phyloP scores from a whole-genome alignment of 768 basidiomycete genomes.

The Calocybe cyanea region DNA sequence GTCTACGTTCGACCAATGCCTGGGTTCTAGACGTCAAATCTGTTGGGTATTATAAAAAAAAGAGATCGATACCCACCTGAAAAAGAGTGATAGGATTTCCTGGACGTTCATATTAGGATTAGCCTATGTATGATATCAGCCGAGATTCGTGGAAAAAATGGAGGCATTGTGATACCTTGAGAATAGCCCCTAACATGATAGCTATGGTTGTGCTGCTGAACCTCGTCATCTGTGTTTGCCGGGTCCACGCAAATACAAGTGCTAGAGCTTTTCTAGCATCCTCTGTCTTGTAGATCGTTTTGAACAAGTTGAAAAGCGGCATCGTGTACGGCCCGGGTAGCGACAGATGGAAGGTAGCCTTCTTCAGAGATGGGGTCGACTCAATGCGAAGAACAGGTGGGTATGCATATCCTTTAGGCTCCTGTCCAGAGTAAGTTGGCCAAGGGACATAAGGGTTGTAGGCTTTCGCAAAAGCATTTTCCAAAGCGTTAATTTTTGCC shows the following conservation, averaged over 20 bases:
- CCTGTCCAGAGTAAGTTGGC: neutral
- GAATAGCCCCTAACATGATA: conserved; percentile 12
- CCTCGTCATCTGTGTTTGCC: neutral
- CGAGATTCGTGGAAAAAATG: neutral
- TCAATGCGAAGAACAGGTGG: conserved; percentile 1
- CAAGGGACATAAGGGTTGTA: neutral
- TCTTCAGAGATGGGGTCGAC: neutral
- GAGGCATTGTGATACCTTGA: conserved; percentile 7
- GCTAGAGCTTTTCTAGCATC: conserved; percentile 5
- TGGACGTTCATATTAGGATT: no score
- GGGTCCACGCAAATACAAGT: conserved; percentile 4
- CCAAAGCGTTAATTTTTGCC: neutral
- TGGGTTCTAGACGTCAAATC: no score
- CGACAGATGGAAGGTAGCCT: conserved; percentile 8
- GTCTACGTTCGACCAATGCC: no score
- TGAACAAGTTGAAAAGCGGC: conserved; percentile 8
- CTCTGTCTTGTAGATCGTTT: neutral
- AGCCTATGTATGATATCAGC: no score
- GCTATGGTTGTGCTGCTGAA: conserved; percentile 11
- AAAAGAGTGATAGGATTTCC: no score
- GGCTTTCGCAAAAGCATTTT: neutral
- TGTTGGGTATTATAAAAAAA: no score
- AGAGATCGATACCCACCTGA: no score
- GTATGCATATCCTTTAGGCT: neutral
- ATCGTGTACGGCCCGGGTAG: conserved; percentile 12